Percentiles rank a stretch among this genome's conserved stretches.
Conservation (phyloP, 352 stramenopile species). For the Phytophthora uliginosa region DNA sequence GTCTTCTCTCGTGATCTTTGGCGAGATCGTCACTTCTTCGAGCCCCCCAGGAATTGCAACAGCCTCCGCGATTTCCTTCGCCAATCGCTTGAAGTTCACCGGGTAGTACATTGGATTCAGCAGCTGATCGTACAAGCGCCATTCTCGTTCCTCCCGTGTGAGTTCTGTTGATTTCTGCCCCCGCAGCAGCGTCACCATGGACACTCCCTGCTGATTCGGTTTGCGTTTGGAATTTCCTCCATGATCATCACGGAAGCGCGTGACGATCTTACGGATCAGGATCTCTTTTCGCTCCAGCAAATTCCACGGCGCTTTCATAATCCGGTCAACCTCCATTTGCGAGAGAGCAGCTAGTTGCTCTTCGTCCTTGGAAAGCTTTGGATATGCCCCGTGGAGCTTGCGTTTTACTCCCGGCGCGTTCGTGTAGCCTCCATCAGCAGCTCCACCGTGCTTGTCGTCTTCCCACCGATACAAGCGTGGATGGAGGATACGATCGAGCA, state of each 20-base stretch:
- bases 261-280: constrained; percentile 76
- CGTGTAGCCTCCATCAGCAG: constrained; percentile 30
- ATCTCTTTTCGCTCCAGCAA: constrained; percentile 81
- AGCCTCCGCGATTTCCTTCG: constrained; percentile 20
- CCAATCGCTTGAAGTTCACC: constrained; percentile 55
- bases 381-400: constrained; percentile 54
- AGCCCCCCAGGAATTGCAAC: constrained; percentile 12
- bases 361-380: constrained; percentile 74
- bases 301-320: constrained; percentile 83
- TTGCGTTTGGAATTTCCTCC: constrained; percentile 18
- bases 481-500: constrained; percentile 78
- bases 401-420: constrained; percentile 37
- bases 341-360: constrained; percentile 69
- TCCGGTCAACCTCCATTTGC: constrained; percentile 70
- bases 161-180: constrained; percentile 59
- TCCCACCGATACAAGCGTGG: constrained; percentile 81
- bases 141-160: constrained; percentile 75
- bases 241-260: constrained; percentile 70
- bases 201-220: constrained; percentile 19
- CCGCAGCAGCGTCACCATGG: constrained; percentile 61
- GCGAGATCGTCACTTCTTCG: constrained; percentile 37
- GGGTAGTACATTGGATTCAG: constrained; percentile 82
- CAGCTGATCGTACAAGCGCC: constrained; percentile 74
- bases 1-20: constrained; percentile 66
- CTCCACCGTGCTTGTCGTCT: constrained; percentile 40